Evolutionary conservation across 345 rosid genomes (phyloP).

Genomic region (Zanthoxylum bungeanum): DNA sequence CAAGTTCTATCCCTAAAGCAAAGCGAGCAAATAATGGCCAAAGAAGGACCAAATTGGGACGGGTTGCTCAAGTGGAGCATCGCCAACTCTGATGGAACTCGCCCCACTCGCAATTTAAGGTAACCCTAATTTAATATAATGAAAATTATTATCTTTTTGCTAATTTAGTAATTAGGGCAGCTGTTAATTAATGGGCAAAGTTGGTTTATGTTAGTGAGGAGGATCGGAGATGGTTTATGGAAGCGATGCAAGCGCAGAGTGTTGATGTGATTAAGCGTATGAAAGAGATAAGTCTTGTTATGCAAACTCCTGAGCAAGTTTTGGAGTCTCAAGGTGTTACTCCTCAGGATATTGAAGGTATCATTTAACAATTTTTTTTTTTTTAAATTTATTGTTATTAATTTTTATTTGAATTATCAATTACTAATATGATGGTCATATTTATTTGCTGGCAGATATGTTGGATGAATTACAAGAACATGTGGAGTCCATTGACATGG

Average conservation of each 20-base stretch:
- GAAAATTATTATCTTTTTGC: neutral
- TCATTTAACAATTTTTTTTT: neutral
- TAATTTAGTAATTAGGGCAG: neutral
- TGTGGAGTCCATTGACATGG: slow-evolving; percentile 59
- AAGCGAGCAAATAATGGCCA: slow-evolving; percentile 70
- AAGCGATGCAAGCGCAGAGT: slow-evolving; percentile 83
- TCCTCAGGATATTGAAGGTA: slow-evolving; percentile 72
- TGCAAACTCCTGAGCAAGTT: slow-evolving; percentile 65
- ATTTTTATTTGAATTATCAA: too few species aligned
- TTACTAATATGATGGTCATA: too few species aligned
- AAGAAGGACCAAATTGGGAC: slow-evolving; percentile 85
- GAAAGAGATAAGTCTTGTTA: slow-evolving; percentile 82
- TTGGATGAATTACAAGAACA: slow-evolving; percentile 75
- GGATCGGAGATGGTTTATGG: slow-evolving; percentile 90
- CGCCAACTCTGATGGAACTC: slow-evolving; percentile 79
- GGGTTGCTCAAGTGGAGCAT: slow-evolving; percentile 95
- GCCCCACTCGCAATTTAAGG: slow-evolving; percentile 56
- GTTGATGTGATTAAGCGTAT: slow-evolving; percentile 74
- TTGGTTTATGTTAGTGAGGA: slow-evolving; percentile 51
- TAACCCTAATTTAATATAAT: slow-evolving; percentile 15
- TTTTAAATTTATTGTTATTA: neutral
- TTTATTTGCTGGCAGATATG: slow-evolving; percentile 50
- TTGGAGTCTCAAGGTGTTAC: slow-evolving; percentile 81
- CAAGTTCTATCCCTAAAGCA: neutral
- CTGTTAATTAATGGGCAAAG: neutral